phyloP scores from a whole-genome alignment of 805 yeast species.

The Myxozyma udenii region DNA sequence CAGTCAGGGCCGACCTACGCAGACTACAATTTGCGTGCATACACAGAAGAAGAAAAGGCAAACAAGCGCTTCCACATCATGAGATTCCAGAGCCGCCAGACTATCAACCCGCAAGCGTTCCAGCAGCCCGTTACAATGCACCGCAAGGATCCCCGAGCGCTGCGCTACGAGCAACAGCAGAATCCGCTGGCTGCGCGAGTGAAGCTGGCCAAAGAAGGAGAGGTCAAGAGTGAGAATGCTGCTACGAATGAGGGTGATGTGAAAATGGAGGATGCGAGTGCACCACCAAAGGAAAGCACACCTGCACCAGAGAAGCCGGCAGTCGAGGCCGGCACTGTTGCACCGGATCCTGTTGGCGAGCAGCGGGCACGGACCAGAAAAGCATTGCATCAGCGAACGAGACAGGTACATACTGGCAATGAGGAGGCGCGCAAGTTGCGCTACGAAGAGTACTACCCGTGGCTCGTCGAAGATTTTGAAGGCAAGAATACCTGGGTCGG shows the following conservation, averaged over 20 bases:
- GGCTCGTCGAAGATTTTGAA: conserved; percentile 97
- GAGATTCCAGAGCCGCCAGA: conserved; percentile 70
- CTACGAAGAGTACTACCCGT: conserved; percentile 94
- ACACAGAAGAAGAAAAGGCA: conserved; percentile 61
- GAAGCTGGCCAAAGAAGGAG: conserved; percentile 13
- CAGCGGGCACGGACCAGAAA: conserved; percentile 38
- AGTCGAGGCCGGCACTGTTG: conserved; percentile 28
- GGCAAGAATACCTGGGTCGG: conserved; percentile 95
- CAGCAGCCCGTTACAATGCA: conserved; percentile 82
- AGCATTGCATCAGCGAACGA: conserved; percentile 70
- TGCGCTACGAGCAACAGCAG: conserved; percentile 71
- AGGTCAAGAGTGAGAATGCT: conserved; percentile 11
- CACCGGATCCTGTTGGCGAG: conserved; percentile 25
- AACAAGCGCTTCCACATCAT: conserved; percentile 64
- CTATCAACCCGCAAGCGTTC: conserved; percentile 70
- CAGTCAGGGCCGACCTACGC: conserved; percentile 5
- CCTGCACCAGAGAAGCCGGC: conserved; percentile 36
- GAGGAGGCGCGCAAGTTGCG: conserved; percentile 79
- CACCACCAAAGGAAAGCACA: conserved; percentile 15
- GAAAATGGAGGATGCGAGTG: conserved; percentile 19
- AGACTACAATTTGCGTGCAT: conserved; percentile 62
- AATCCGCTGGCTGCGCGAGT: conserved; percentile 19
- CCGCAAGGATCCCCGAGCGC: conserved; percentile 87
- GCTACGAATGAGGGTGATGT: not conserved
- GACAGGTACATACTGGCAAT: conserved; percentile 76